phyloP scores from a whole-genome alignment of 768 basidiomycete genomes.

The Lentinula sp. region DNA sequence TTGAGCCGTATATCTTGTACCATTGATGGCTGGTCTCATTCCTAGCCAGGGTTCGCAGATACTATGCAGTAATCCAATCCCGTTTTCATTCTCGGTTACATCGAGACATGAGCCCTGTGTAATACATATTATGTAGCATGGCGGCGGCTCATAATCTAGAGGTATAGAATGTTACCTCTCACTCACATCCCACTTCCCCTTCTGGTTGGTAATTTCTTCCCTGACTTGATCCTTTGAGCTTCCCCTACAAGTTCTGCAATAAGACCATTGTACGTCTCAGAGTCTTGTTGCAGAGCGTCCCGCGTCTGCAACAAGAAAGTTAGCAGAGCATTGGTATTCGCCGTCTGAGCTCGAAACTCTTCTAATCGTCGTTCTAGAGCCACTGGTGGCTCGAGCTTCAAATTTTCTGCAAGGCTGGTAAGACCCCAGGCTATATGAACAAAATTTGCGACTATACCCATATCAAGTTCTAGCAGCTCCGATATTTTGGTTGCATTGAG shows the following conservation, averaged over 20 bases:
- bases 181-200: slow-evolving; percentile 41
- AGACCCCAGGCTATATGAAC: background rate
- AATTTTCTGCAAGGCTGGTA: slow-evolving; percentile 42
- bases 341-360: slow-evolving; percentile 67
- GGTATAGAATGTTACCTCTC: too few species aligned
- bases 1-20: too few species aligned
- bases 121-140: too few species aligned
- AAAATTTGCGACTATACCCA: slow-evolving; percentile 41
- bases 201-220: slow-evolving; percentile 44
- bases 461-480: slow-evolving; percentile 56
- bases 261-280: slow-evolving; percentile 83
- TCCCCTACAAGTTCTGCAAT: slow-evolving; percentile 92
- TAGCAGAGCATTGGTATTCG: slow-evolving; percentile 66
- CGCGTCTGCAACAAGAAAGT: slow-evolving; percentile 78
- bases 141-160: too few species aligned
- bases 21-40: too few species aligned
- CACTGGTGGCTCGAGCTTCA: slow-evolving; percentile 65
- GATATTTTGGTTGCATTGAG: slow-evolving; percentile 63
- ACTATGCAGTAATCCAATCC: too few species aligned
- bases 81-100: too few species aligned
- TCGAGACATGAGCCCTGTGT: too few species aligned
- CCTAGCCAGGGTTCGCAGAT: too few species aligned
- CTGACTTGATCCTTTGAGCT: slow-evolving; percentile 77
- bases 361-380: slow-evolving; percentile 61
- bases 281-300: slow-evolving; percentile 80